A percentile compares a stretch with the other conserved stretches of the same genome.
Conservation (phyloP, 176 grass and related monocot species). For the Pharus latifolius region DNA sequence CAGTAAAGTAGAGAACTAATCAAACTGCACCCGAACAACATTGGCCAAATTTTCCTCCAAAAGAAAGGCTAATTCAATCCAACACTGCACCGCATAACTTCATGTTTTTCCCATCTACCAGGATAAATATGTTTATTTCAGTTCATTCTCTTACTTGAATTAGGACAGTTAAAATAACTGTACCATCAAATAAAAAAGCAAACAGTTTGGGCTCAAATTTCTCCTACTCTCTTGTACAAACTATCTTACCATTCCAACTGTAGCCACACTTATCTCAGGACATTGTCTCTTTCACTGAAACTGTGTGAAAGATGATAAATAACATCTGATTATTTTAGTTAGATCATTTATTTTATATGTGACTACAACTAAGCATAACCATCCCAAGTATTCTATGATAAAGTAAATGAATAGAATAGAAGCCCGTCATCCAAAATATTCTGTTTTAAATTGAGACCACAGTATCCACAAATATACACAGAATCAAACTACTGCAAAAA, state of each 20-base stretch:
- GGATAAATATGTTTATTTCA: not conserved
- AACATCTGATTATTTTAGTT: not conserved
- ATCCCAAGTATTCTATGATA: not conserved
- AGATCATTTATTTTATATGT: not conserved
- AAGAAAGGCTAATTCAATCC: not conserved
- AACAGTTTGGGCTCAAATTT: not conserved
- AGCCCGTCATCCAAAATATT: not conserved
- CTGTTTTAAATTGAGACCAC: no score
- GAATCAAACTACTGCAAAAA: no score
- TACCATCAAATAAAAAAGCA: not conserved
- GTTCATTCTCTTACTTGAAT: not conserved
- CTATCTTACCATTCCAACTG: not conserved
- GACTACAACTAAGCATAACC: not conserved
- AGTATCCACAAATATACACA: no score
- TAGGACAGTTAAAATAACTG: not conserved
- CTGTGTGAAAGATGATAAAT: slow-evolving; percentile 6
- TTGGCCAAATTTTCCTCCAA: no score
- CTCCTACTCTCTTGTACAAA: not conserved
- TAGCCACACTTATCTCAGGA: not conserved
- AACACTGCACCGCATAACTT: slow-evolving; percentile 1
- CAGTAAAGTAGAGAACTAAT: slow-evolving; percentile 28
- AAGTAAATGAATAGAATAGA: not conserved
- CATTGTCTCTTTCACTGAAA: no score
- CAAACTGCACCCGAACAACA: not conserved
- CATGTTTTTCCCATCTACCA: not conserved